Evolutionary conservation across 2,329 filamentous ascomycete species (phyloP), one percentile per base, ranked within the genome.

Genomic region (Dactylonectria estremocensis): DNA sequence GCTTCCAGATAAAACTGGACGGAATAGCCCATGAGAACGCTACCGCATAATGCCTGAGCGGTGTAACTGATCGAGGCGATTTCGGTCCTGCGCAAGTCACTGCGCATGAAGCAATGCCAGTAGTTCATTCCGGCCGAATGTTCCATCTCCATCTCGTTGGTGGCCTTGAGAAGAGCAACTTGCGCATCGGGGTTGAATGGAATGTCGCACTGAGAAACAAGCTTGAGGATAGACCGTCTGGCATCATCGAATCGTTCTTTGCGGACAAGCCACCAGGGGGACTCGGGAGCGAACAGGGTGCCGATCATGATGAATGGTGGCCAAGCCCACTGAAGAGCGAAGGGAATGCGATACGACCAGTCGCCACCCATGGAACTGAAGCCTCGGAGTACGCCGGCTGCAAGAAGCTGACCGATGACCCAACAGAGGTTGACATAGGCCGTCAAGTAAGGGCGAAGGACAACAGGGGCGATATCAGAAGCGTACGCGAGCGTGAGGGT

Each of bases 381-480:
- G n/a, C 74, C 82, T n/a, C 81, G 79, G 1, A 85, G 73, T 2
- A 86, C 80, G 0, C 81, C 83, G 0, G 82, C 80, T 0, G 80
- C 80, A 28, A 85, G 78, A 37, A 87, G 69, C 66, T 87, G 84
- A 2, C 85, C 85, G 4, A 86, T 80, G 13, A 84, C 82, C 82
- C 84, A 87, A 73, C 84, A 87, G 50, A 87, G 77, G 64, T 87
- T 87, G 61, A 83, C 80, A 58, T 85, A 85, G 1, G 80, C 81
- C 1, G 83, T 86, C 10, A 87, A 78, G 65, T 87, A 86, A 4
- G 82, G 79, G n/a, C 86, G 80, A 2, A 87, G 66, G 3, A 75
- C 67, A 6, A 92, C 87, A 0, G 91, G 91, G 73, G 90, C 92
- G 52, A 93, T 90, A 75, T 92, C 90, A 46, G 88, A 88, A 8